Conservation (phyloP, 2,329 filamentous ascomycete species). For the Nannizziopsis barbatae region DNA sequence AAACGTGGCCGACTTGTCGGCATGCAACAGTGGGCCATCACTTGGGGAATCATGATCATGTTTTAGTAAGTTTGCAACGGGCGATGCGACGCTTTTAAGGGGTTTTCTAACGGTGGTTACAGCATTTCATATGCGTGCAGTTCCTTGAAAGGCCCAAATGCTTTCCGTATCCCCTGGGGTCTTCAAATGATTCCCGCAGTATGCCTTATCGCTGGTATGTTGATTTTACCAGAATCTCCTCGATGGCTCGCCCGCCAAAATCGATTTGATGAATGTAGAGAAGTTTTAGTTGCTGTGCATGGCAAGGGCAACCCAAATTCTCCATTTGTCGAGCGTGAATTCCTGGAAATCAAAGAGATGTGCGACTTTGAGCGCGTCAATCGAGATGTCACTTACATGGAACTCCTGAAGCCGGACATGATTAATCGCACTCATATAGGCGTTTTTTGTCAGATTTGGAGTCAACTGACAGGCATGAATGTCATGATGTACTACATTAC, state of each 20-base stretch:
- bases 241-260: constrained; percentile 54
- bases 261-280: constrained; percentile 44
- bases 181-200: constrained; percentile 52
- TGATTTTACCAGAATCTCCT: constrained; percentile 45
- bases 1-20: constrained; percentile 34
- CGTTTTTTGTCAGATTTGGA: constrained; percentile 64
- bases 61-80: constrained; percentile 40
- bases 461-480: constrained; percentile 66
- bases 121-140: constrained; percentile 50
- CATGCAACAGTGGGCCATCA: constrained; percentile 35
- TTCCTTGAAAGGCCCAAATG: constrained; percentile 43
- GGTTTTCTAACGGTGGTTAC: constrained; percentile 11
- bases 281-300: constrained; percentile 47
- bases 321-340: constrained; percentile 55
- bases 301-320: constrained; percentile 53
- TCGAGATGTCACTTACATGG: constrained; percentile 56
- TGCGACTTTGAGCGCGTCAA: constrained; percentile 63
- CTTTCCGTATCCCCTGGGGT: constrained; percentile 56
- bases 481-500: constrained; percentile 63
- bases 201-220: constrained; percentile 47
- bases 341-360: constrained; percentile 61
- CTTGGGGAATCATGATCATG: constrained; percentile 44
- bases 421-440: constrained; percentile 62
- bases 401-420: constrained; percentile 63
- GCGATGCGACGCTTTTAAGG: not conserved